Base-by-base conservation (phyloP, 805 yeast genomes). In the Saturnispora kantuleensis region DNA sequence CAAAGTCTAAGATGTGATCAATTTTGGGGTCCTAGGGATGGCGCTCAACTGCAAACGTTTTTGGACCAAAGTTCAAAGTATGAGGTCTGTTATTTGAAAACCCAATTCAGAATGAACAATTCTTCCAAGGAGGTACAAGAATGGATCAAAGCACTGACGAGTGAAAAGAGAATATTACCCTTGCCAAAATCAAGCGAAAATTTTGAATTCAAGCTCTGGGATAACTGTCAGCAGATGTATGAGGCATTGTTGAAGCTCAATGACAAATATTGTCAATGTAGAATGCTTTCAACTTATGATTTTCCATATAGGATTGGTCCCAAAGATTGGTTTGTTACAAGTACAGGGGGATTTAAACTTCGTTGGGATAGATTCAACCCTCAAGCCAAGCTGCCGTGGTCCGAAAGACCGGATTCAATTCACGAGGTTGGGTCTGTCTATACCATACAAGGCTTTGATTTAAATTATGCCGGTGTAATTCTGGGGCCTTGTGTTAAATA, bases 361-460 rank as follows among this genome's bases (percentile, higher is more conserved):
- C 62, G 72, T 32, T 70, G 75, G 75, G 75, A 70, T 50, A 56
- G 73, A 40, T 70, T 69, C 46, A 50, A 65, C 1, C 75, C 74
- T 5, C 56, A 63, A 12, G 62, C 61, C 8, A 52, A 57, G 4
- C 52, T 58, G 2, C 75, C 74, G 12, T 70, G 75, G 75, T 65
- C 71, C 43, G 74, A 70, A 50, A 51, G 74, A 33, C 56, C 57
- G 0, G 73, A 69, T 38, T 68, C 72, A 1, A 67, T 69, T 35
- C 69, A 68, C 29, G 74, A 70, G 51, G 73, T 69, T 35, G 75
- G 75, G 0, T 67, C 72, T 16, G 74, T 70, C 3, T 70, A 70
- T 44, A 70, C 75, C 0, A 57, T 70, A 16, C 75, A 70, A 53
- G 75, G 75, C 1, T 70, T 70, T 50, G 75, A 70, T 52, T 51